Evolutionary conservation across 352 stramenopile genomes (phyloP).

Genomic region (Globisporangium apiculatum): DNA sequence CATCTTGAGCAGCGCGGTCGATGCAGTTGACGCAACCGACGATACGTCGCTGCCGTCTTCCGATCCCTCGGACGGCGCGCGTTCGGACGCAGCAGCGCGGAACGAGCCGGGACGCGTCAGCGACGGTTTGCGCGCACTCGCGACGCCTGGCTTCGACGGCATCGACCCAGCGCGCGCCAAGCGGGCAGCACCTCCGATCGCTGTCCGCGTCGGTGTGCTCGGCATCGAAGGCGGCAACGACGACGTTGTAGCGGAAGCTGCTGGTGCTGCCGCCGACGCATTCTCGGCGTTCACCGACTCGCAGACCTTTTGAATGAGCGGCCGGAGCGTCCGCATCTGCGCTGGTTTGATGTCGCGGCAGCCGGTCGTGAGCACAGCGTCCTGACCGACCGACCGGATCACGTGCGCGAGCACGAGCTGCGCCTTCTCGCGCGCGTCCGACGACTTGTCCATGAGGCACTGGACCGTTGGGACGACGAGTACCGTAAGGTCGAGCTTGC

Average conservation of each 20-base stretch:
- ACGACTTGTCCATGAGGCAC: constrained; percentile 79
- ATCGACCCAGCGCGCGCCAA: constrained; percentile 2
- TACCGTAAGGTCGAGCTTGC: constrained; percentile 60
- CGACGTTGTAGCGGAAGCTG: constrained; percentile 2
- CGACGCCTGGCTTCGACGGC: constrained; percentile 6
- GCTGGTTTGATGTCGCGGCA: constrained; percentile 82
- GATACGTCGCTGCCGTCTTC: constrained; percentile 21
- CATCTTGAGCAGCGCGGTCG: constrained; percentile 39
- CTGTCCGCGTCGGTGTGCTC: constrained; percentile 9
- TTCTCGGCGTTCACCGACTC: constrained; percentile 27
- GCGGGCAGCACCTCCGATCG: constrained; percentile 9
- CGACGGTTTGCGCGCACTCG: constrained; percentile 18
- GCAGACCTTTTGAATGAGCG: constrained; percentile 74
- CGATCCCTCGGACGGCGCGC: constrained; percentile 11
- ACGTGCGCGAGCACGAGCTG: constrained; percentile 71
- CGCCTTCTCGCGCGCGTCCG: constrained; percentile 76
- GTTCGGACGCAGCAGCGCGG: constrained; percentile 5
- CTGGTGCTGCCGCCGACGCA: constrained; percentile 1
- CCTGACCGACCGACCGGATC: constrained; percentile 76
- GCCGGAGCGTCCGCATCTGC: constrained; percentile 81
- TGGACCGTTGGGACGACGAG: constrained; percentile 70
- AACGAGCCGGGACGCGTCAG: constrained; percentile 30
- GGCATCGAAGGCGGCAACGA: constrained; percentile 6
- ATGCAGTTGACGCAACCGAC: neutral
- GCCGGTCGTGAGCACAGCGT: constrained; percentile 54